Base-by-base conservation (phyloP, 73 alveolate genomes). In the Diophrys appendiculata region DNA sequence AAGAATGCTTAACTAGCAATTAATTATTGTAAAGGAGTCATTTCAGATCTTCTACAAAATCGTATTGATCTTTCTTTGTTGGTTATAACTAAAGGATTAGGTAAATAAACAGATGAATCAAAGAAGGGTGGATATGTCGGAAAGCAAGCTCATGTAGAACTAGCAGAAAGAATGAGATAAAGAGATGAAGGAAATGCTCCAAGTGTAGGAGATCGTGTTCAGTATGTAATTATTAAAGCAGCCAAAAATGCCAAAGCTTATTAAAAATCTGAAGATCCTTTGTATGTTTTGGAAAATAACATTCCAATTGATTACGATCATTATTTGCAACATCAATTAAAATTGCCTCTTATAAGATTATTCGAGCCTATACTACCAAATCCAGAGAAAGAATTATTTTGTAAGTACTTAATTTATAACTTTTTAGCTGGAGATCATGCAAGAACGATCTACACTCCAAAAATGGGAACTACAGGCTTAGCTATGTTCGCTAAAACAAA, bases 341-440 rank as follows among this genome's bases (percentile, higher is more conserved):
- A 97, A 80, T 93, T 88, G 68, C 99, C 99, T 0, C 90, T 98
- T 11, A 78, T 95, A 71, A 92, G 99, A 74, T 86, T 97, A 31
- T 97, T 96, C 81, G 98, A 89, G 22, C 98, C 96, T 33, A 90
- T 97, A 77, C 80, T 96, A 77, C 81, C 90, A 28, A 87, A 94
- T 79, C 92, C 98, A 23, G 98, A 94, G 97, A 83, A 87, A 95
- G 93, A 35, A 94, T 94, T 73, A 85, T 98, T 81, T 94, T n/a
- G n/a, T n/a, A n/a, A n/a, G n/a, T n/a, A n/a, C n/a, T n/a, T n/a
- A n/a, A n/a, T n/a, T n/a, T n/a, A n/a, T n/a, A n/a, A n/a, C n/a
- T n/a, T n/a, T n/a, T n/a, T n/a, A n/a, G 98, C 88, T 89, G 99
- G 99, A n/a, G 99, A 94, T 72, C 99, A 97, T 73, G 95, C 99